Evolutionary conservation across 768 basidiomycete genomes (phyloP).

Genomic region (Hypholoma fasciculare): DNA sequence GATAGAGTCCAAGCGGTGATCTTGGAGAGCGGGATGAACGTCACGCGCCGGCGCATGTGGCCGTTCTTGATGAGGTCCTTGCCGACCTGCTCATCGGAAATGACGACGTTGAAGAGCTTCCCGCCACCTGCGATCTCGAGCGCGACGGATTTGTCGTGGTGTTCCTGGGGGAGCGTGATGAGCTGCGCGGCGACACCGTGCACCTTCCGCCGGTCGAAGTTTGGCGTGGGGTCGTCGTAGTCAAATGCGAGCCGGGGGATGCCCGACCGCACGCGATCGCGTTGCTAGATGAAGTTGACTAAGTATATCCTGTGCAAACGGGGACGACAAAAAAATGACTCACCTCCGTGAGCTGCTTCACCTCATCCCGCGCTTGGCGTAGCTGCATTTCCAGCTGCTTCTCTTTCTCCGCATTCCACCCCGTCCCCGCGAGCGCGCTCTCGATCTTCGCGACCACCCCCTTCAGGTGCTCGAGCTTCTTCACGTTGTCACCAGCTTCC

Average conservation of each 20-base stretch:
- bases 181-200: conserved; percentile 92
- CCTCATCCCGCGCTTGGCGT: conserved; percentile 51
- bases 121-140: conserved; percentile 91
- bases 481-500: conserved; percentile 77
- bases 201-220: conserved; percentile 84
- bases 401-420: conserved; percentile 81
- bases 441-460: conserved; percentile 58
- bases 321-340: background rate
- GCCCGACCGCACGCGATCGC: conserved; percentile 63
- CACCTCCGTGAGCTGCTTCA: conserved; percentile 66
- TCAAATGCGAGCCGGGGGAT: conserved; percentile 79
- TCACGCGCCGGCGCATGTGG: conserved; percentile 81
- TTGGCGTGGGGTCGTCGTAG: conserved; percentile 72
- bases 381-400: conserved; percentile 50
- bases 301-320: background rate
- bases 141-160: conserved; percentile 83
- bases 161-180: conserved; percentile 67
- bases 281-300: conserved; percentile 42
- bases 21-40: conserved; percentile 92
- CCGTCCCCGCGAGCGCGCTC: conserved; percentile 54
- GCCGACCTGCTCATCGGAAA: conserved; percentile 88
- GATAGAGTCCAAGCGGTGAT: conserved; percentile 62
- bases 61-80: conserved; percentile 78
- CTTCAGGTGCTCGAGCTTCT: conserved; percentile 61
- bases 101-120: conserved; percentile 90